Base-by-base conservation (phyloP, 2,329 filamentous ascomycete species). In the Colletotrichum destructivum region DNA sequence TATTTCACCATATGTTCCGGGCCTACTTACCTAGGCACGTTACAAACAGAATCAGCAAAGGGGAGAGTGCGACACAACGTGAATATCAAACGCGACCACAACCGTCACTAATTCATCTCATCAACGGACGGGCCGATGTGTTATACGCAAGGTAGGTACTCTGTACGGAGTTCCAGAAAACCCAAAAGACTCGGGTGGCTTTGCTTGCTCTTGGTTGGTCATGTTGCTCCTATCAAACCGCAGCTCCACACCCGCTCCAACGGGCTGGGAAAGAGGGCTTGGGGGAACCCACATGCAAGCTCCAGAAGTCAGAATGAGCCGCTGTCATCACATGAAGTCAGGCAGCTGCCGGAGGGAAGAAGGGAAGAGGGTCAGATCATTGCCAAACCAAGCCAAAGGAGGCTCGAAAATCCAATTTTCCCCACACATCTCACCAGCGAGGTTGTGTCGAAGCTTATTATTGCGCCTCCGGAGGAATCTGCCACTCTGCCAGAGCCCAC, bases 1-100 rank as follows among this genome's bases (percentile, higher is more conserved):
- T 54, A 18, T 18, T 8, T n/a, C 51, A 18, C 31, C 26, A 3
- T 18, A 35, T 44, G 12, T 26, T 42, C 46, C 23, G 51, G 31
- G 59, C 63, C 57, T 35, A 21, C 62, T 42, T 56, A 42, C 56
- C 56, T 57, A 56, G 56, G 56, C 42, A 62, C 51, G 68, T 67
- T 66, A 71, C 68, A 71, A 49, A 62, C 49, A 67, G 62, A 67
- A 56, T 44, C 40, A 26, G 23, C 38, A 31, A 49, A 67, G 62
- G 56, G n/a, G 42, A n/a, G 65, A 54, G 67, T 68, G 52, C 52
- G 68, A 63, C 63, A 69, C 64, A 71, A 38, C 9, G 64, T 59
- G 64, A 57, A 68, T 52, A 52, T 64, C 16, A 57, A 35, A 55
- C 35, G 16, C 9, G 51, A 42, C 21, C n/a, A n/a, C 56, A 35